Base-by-base conservation (phyloP, 495 filamentous ascomycete species). In the Hypoxylon fuscum region DNA sequence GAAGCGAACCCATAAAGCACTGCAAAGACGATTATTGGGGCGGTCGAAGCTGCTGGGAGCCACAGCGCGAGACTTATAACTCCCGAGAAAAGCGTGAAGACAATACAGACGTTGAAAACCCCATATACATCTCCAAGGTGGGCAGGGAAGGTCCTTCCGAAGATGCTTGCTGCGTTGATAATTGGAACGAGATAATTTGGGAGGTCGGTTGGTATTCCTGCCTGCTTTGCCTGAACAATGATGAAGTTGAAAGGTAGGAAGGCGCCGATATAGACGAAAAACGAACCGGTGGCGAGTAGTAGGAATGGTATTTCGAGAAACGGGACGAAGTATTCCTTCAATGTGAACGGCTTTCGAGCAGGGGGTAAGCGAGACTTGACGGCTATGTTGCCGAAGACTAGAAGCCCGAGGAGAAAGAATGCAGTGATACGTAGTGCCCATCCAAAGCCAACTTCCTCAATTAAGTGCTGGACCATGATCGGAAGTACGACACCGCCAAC, bases 361-460 rank as follows among this genome's bases (percentile, higher is more conserved):
- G 58, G 55, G 12, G 59, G 59, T 7, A 56, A 49, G 18, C 50
- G 45, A 18, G 64, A 53, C 15, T 62, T 61, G 21, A 73, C 42
- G 14, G 62, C 58, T 2, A 68, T 18, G 37, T 59, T 87, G 34
- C 80, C 77, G 47, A 87, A 74, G 55, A 79, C 66, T 23, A 88
- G 75, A 8, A 90, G 72, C 17, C 59, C 74, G 1, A 90, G 78
- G 32, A 90, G 81, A 15, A 90, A 42, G 52, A 91, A 89, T 5
- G 84, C 87, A 21, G 74, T 76, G 49, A 79, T 83, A 2, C 88
- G 83, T 78, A 90, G 85, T 1, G 88, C 74, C 88, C 88, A 91
- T 5, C 72, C 73, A 46, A 85, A 91, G 0, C 86, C 88, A 23
- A 87, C 76, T 31, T 77, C 38, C 0, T 68, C 72, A 47, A 91